A percentile compares a stretch with the other conserved stretches of the same genome.
These are phyloP conservation scores for Abrus pulchellus DNA, from an alignment of 306 rosid species.

Conservation along the genomic window DNA sequence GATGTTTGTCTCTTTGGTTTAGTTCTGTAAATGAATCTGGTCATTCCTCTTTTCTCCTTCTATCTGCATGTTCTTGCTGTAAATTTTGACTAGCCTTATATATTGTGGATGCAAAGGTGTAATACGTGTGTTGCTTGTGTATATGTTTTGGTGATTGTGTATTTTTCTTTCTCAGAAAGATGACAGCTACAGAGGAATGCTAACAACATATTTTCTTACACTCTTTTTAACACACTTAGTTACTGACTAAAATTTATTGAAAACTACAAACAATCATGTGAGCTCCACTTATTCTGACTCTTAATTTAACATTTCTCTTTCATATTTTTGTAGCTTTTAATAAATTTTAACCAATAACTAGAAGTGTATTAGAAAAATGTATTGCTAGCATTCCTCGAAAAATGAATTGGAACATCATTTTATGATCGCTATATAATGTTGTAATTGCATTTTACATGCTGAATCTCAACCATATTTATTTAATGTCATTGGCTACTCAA, in stretches of 20 bases:
- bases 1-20: neutral
- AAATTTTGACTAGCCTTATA: neutral
- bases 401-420: neutral
- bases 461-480: slow-evolving; percentile 21
- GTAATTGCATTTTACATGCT: slow-evolving; percentile 4
- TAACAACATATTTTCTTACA: too few relatives aligned
- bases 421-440: neutral
- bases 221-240: too few relatives aligned
- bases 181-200: neutral
- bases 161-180: slow-evolving; percentile 3
- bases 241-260: too few relatives aligned
- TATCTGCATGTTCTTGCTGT: neutral
- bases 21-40: neutral
- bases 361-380: too few relatives aligned
- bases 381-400: too few relatives aligned
- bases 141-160: slow-evolving; percentile 26
- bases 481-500: slow-evolving; percentile 16
- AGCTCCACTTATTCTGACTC: too few relatives aligned
- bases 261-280: too few relatives aligned
- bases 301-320: too few relatives aligned
- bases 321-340: too few relatives aligned
- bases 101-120: slow-evolving; percentile 33
- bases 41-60: neutral
- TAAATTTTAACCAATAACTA: too few relatives aligned
- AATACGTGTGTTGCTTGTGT: neutral